Percentiles rank a stretch among this genome's conserved stretches.
phyloP scores from a whole-genome alignment of 176 grass and related monocot genomes.

The Secale cereale region DNA sequence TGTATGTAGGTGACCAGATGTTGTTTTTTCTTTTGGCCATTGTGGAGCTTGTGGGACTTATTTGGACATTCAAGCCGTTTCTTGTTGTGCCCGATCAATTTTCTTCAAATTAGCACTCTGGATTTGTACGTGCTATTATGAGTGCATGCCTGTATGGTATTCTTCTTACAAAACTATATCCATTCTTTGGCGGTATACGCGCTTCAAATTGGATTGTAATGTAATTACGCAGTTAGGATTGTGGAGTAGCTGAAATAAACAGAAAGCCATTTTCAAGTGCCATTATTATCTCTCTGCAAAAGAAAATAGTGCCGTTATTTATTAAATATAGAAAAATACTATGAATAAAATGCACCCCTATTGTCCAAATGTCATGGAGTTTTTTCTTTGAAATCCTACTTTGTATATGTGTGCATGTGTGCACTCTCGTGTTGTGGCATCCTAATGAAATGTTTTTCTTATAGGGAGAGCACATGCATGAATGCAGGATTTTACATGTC shows the following conservation, averaged over 20 bases:
- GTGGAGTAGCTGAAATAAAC: neutral
- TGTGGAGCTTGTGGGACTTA: slow-evolving; percentile 27
- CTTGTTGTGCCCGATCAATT: neutral
- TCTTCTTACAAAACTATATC: no score
- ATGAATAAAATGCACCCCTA: neutral
- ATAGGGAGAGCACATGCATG: no score
- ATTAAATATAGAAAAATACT: neutral
- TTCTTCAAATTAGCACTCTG: neutral
- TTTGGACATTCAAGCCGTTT: slow-evolving; percentile 60
- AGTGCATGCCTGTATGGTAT: neutral
- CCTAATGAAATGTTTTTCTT: no score
- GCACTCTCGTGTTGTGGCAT: neutral
- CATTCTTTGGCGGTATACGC: no score
- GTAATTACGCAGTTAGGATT: neutral
- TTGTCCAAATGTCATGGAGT: neutral
- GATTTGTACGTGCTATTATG: neutral
- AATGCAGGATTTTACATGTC: no score
- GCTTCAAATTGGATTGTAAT: neutral
- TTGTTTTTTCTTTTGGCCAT: slow-evolving; percentile 47
- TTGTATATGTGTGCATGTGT: neutral
- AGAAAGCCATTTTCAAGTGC: neutral
- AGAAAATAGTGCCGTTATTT: neutral
- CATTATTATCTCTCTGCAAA: neutral
- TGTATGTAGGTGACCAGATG: slow-evolving; percentile 44
- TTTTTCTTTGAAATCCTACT: neutral